phyloP scores from a whole-genome alignment of 257 asterid genomes.

The Rubia yunnanensis region DNA sequence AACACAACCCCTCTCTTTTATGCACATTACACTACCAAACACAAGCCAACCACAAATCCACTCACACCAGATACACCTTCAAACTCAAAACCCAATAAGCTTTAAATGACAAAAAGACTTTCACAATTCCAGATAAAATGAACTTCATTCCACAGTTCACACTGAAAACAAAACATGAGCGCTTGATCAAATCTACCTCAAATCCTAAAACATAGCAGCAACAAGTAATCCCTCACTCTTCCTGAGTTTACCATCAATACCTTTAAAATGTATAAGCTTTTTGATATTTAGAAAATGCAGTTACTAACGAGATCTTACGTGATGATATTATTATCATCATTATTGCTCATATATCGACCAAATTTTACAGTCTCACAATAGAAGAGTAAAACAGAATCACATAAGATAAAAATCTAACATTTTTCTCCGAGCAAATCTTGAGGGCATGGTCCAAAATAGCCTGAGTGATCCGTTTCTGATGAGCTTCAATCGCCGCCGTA shows the following conservation, averaged over 20 bases:
- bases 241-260: too few relatives aligned
- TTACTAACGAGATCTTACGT: not conserved
- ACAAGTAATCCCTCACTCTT: not conserved
- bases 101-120: not conserved
- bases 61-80: not conserved
- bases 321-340: too few relatives aligned
- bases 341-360: not conserved
- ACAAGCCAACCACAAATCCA: not conserved
- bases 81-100: not conserved
- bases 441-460: constrained; percentile 38
- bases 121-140: not conserved
- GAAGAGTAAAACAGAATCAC: not conserved
- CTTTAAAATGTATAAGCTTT: not conserved
- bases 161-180: not conserved
- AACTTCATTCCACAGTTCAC: not conserved
- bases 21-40: not conserved
- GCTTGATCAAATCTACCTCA: not conserved
- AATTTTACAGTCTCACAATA: not conserved
- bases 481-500: constrained; percentile 40
- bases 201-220: not conserved
- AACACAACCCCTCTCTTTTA: not conserved
- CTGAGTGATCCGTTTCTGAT: constrained; percentile 35
- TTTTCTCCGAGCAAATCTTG: constrained; percentile 27
- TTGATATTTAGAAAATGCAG: not conserved
- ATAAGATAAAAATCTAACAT: constrained; percentile 18